phyloP scores from a whole-genome alignment of 805 yeast genomes.

The Candida maesae region DNA sequence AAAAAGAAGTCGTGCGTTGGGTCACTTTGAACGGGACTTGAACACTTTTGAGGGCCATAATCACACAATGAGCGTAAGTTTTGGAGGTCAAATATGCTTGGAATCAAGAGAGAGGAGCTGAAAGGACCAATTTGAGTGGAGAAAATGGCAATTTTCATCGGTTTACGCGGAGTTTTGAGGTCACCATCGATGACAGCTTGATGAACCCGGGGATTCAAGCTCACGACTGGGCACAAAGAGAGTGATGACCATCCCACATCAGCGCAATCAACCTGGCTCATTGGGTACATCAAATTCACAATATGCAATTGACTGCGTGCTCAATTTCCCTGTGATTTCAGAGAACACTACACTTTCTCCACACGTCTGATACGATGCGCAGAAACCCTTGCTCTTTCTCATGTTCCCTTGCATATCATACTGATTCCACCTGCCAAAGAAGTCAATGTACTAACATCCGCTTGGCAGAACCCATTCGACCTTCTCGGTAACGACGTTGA shows the following conservation, averaged over 20 bases:
- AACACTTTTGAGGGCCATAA: conserved; percentile 1
- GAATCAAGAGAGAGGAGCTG: not conserved
- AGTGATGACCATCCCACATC: too few species aligned
- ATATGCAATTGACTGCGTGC: too few species aligned
- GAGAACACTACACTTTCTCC: too few species aligned
- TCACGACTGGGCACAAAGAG: not conserved
- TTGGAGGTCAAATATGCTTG: not conserved
- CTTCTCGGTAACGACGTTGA: conserved; percentile 86
- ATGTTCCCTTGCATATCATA: too few species aligned
- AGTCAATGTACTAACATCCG: conserved; percentile 16
- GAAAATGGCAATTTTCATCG: not conserved
- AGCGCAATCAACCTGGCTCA: too few species aligned
- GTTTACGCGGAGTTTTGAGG: too few species aligned
- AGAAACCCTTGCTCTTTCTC: too few species aligned
- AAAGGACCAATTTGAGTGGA: not conserved
- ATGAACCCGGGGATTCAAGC: conserved; percentile 1
- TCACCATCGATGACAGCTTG: not conserved
- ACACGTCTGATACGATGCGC: too few species aligned
- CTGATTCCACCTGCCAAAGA: too few species aligned
- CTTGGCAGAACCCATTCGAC: conserved; percentile 68
- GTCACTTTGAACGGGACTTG: not conserved
- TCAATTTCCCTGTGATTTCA: too few species aligned
- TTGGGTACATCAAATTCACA: too few species aligned
- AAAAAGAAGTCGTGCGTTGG: conserved; percentile 3
- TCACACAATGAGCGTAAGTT: conserved; percentile 21